Base-by-base conservation (phyloP, 495 filamentous ascomycete species). In the Cairneyella variabilis region DNA sequence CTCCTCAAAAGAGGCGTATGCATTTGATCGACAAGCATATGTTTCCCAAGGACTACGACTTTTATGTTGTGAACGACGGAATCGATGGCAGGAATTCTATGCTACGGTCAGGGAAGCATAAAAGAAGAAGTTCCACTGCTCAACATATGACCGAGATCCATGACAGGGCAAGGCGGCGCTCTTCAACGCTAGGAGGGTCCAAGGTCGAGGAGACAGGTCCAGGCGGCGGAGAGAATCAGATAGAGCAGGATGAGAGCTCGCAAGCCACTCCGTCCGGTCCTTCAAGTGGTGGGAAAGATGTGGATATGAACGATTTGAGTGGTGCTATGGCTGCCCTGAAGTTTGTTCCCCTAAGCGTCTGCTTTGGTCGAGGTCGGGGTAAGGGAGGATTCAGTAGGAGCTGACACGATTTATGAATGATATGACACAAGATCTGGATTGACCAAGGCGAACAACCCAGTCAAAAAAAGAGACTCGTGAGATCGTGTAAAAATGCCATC, bases 21-120 rank as follows among this genome's bases (percentile, higher is more conserved):
- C 93, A 98, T 69, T 70, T 95, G 21, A 88, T 92, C 53, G 92
- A 96, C 67, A 97, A 96, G 69, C 93, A 98, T 62, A 81, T 87
- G 74, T 98, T 93, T 67, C 93, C 92, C 4, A 84, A 81, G 70
- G 86, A 88, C 53, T 98, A 91, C 64, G 92, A 97, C 64, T 97
- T 96, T 66, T 82, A 79, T 20, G 79, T 97, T 26, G 84, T 95
- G 0, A 88, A 91, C 58, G 81, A 90, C 53, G 93, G 93, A 25
- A 87, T 97, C 42, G 93, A 97, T 61, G 84, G 84, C 38, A 78
- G 88, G 41, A 84, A 72, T 20, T 93, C 91, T 5, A 76, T 98
- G 69, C 69, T 98, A 5, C 72, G 78, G 18, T 66, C 75, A 16
- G 62, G 55, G 32, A 42, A 50, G 22, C 58, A 61, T 43, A 37